Evolutionary conservation across 2,329 filamentous ascomycete genomes (phyloP), one percentile per base, ranked within the genome.

Genomic region (Clathrospora elynae): DNA sequence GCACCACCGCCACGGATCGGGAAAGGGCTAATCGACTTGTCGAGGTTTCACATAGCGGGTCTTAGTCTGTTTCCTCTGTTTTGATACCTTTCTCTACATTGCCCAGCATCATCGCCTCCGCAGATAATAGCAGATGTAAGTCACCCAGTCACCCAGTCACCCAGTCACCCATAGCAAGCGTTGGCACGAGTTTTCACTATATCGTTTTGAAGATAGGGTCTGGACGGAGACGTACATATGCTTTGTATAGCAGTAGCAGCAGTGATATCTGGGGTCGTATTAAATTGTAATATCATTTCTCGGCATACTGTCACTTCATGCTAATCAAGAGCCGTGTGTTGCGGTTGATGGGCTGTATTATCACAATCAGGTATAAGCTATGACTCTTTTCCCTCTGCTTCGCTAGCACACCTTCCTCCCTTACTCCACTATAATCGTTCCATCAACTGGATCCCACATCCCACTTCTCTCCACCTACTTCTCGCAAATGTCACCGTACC

Each of bases 61-160:
- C 23, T 24, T 46, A 36, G 19, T 37, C 17, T 14, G 20, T 57
- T 47, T 43, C 45, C 35, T 36, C 26, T 46, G 38, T 49, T 54
- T 59, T 61, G 59, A 64, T 64, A 64, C 61, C 61, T 60, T 43
- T 35, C 39, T 51, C 47, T 45, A 40, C 44, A 46, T 40, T 45
- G 38, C 29, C 39, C 40, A n/a, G n/a, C 33, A 51, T 38, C 32
- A 30, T 31, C 31, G 37, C 36, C 38, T 35, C 31, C 31, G 34
- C 32, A 41, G 43, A 33, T 29, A 35, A 29, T 40, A 47, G 51
- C 46, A 53, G 45, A 61, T 55, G 55, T 55, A 51, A 51, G 40
- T 51, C 51, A n/a, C n/a, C n/a, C n/a, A n/a, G n/a, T n/a, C n/a
- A n/a, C n/a, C n/a, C n/a, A n/a, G n/a, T n/a, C n/a, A n/a, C n/a